phyloP scores from a whole-genome alignment of 2,329 filamentous ascomycete genomes.

The Tolypocladium tundrense region DNA sequence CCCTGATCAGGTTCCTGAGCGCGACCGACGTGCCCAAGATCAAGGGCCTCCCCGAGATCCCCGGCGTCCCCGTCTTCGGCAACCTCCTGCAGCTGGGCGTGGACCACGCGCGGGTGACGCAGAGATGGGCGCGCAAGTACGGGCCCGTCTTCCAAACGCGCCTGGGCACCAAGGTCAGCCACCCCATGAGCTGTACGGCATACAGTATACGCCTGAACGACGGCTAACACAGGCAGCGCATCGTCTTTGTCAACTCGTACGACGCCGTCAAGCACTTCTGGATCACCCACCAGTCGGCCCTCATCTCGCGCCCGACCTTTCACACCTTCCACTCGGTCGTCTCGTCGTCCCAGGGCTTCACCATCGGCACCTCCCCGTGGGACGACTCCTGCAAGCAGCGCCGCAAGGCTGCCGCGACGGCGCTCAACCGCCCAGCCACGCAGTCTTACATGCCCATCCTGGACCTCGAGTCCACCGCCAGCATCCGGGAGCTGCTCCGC shows the following conservation, averaged over 20 bases:
- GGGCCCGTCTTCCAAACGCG: conserved; percentile 57
- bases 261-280: conserved; percentile 64
- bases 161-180: conserved; percentile 58
- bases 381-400: conserved; percentile 70
- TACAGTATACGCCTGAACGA: neutral
- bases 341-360: conserved; percentile 67
- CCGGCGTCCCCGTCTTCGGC: conserved; percentile 52
- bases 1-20: conserved; percentile 23
- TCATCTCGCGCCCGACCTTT: conserved; percentile 68
- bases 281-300: conserved; percentile 67
- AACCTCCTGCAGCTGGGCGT: conserved; percentile 51
- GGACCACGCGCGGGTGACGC: conserved; percentile 43
- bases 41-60: conserved; percentile 50
- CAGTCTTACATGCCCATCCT: conserved; percentile 77
- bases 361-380: conserved; percentile 77
- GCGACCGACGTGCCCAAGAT: conserved; percentile 48
- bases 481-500: conserved; percentile 60
- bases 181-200: too few relatives aligned
- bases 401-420: conserved; percentile 69
- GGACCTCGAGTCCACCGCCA: conserved; percentile 62
- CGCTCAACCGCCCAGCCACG: conserved; percentile 64
- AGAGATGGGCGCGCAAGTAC: conserved; percentile 48
- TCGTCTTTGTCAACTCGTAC: conserved; percentile 71
- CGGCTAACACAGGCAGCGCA: conserved; percentile 31
- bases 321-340: conserved; percentile 77